phyloP scores from a whole-genome alignment of 306 rosid species.

The Dryas alaskensis region DNA sequence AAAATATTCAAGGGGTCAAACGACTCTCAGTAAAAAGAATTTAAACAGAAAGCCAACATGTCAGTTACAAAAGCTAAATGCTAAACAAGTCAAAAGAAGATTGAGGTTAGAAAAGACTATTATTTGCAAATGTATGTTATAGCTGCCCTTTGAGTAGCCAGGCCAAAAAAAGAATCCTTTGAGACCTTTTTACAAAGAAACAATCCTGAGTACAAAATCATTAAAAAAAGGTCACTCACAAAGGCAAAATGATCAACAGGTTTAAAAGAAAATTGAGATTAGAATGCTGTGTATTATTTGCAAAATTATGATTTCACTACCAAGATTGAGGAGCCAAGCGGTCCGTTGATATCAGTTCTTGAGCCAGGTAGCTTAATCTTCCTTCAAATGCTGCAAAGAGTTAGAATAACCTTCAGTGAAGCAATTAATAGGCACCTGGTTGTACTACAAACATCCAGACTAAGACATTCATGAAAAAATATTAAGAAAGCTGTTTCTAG shows the following conservation, averaged over 20 bases:
- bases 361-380: conserved; percentile 95
- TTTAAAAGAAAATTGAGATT: neutral
- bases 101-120: too few species aligned
- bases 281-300: neutral
- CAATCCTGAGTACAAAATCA: too few species aligned
- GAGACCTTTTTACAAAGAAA: too few species aligned
- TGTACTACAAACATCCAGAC: conserved; percentile 12
- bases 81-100: too few species aligned
- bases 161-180: too few species aligned
- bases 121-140: too few species aligned
- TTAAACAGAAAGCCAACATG: too few species aligned
- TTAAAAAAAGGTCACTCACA: neutral
- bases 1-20: too few species aligned
- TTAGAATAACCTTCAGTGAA: conserved; percentile 28
- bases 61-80: too few species aligned
- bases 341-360: conserved; percentile 82
- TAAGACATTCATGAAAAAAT: neutral
- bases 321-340: conserved; percentile 97
- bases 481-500: neutral
- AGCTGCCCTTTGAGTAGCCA: too few species aligned
- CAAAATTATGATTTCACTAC: conserved; percentile 35
- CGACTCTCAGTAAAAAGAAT: too few species aligned
- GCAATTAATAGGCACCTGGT: conserved; percentile 15
- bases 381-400: conserved; percentile 89
- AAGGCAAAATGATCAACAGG: neutral